phyloP scores from a whole-genome alignment of 305 asterid species.

The Fraxinus baroniana region DNA sequence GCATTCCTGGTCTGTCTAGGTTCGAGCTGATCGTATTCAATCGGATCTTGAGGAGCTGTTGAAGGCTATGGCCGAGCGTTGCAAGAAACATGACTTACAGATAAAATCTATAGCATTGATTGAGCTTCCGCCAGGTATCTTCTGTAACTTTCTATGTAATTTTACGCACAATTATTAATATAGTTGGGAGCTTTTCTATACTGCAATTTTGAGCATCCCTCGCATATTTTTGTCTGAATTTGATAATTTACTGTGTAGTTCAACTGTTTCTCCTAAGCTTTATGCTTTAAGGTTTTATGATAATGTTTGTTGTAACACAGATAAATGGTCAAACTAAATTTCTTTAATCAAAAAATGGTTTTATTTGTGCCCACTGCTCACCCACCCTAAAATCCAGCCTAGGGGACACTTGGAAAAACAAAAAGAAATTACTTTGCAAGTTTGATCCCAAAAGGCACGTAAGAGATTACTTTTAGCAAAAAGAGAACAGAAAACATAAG shows the following conservation, averaged over 20 bases:
- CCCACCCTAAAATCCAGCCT: not conserved
- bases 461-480: not conserved
- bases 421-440: not conserved
- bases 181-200: slow-evolving; percentile 11
- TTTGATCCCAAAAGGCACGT: not conserved
- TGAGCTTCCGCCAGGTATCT: slow-evolving; percentile 87
- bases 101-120: slow-evolving; percentile 71
- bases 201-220: not conserved
- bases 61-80: slow-evolving; percentile 81
- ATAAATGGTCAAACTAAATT: not conserved
- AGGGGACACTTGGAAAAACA: slow-evolving; percentile 2
- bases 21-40: slow-evolving; percentile 98
- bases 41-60: slow-evolving; percentile 90
- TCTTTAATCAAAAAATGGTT: not conserved
- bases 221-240: not conserved
- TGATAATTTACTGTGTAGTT: not conserved
- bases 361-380: not conserved
- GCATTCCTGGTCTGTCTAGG: slow-evolving; percentile 49
- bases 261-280: slow-evolving; percentile 12
- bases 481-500: not conserved
- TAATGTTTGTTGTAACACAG: not conserved
- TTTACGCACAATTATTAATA: slow-evolving; percentile 11
- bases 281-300: not conserved
- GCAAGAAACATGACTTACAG: slow-evolving; percentile 74
- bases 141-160: slow-evolving; percentile 16